Base-by-base conservation (phyloP, 208 protist genomes). In the Herpetomonas samuelpessoai region DNA sequence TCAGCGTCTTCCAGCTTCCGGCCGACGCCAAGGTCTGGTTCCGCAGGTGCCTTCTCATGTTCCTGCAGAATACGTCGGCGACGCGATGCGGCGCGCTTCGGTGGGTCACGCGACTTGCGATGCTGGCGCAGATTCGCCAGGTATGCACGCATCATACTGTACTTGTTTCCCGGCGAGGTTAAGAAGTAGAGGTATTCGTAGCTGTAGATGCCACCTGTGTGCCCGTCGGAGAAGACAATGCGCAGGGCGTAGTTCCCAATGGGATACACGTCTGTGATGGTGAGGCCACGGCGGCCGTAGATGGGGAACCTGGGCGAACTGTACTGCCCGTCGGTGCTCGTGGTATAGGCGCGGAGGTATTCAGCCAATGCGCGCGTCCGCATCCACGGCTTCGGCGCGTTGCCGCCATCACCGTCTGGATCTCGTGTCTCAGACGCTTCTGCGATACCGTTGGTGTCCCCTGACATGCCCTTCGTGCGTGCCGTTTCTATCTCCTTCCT, bases 191-290 rank as follows among this genome's bases (percentile, higher is more conserved):
- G 59, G 62, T 92, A 93, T 45, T 89, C 84, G 58, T 92, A 96
- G 19, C 72, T 71, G 75, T 90, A 96, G 47, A 96, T 87, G 31
- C 91, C 91, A 38, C 84, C 85, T 0, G 48, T 68, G 71, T 96
- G 91, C 21, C 71, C 77, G 64, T 96, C 91, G 0, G 83, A 91
- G 61, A 95, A 96, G 47, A 81, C 67, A 46, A 96, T 83, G 45
- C 85, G 85, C 46, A 96, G 57, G 0, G 86, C 91, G 67, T 96
- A 96, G 65, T 79, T 88, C 12, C 91, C 91, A 30, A 95, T 71
- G 3, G 83, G 88, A 28, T 81, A 62, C 19, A 95, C 68, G 27
- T 93, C 72, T 0, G 46, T 71, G 26, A 96, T 87, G n/a, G 79
- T 83, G 28, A 96, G 56, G 25, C 86, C 88, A 19, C 83, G 81